Evolutionary conservation across 768 basidiomycete genomes (phyloP), one percentile per base, ranked within the genome.

Genomic region (Serendipita sp.): DNA sequence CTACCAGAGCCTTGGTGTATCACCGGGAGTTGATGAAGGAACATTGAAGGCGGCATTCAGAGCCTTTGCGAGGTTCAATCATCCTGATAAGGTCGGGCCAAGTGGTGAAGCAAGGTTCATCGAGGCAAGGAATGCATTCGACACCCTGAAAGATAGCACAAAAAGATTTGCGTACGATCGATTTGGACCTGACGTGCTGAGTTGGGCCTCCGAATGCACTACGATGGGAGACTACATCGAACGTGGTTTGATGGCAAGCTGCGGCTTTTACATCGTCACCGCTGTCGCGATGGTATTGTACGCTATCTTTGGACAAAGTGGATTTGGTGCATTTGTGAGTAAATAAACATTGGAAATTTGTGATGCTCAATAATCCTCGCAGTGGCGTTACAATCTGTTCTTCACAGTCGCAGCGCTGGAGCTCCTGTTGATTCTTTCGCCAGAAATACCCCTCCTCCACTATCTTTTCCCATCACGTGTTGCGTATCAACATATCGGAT

Each of bases 161-260:
- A 83, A 83, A 50, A 74, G 90, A 58, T 92, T 91, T 75, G 91
- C 89, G 0, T 93, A 93, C 71, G 91, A 93, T 69, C 79, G 89
- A 66, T 93, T 92, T 69, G 91, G 91, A 0, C 84, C 88, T 10
- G 82, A 83, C 36, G 86, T 84, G 3, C 67, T 88, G 29, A 70
- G 64, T 1, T 93, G 89, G 88, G 78, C 75, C 18, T 29, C 55
- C 10, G 76, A 83, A 23, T 87, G 85, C 65, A 77, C 75, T n/a
- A 88, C 87, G 0, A 75, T 79, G 46, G 77, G 80, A 44, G 89
- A 92, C 65, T 91, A 83, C 67, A 74, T 92, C 62, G 76, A 76
- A 34, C 79, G 79, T 11, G 90, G 90, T 3, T 75, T 90, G 31
- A 68, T 84, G 66, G 78, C 78, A 45, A 79, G 84, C 0, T 75